A percentile compares a stretch with the other conserved stretches of the same genome.
Conservation (phyloP, 2,329 filamentous ascomycete species). For the Curvularia eragrostidis region DNA sequence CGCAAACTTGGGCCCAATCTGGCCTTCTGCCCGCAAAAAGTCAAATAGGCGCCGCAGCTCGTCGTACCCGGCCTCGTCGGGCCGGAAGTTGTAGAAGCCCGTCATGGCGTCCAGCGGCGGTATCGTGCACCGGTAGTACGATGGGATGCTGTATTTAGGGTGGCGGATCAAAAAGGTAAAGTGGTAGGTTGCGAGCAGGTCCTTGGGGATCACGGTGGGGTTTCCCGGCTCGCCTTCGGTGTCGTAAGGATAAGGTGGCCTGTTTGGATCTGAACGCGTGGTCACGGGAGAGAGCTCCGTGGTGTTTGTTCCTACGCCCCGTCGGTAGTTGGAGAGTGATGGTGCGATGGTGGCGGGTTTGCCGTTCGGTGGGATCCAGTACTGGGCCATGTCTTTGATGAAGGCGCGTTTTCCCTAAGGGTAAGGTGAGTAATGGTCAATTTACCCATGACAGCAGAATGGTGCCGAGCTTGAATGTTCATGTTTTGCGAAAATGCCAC, state of each 20-base stretch:
- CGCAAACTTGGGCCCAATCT: conserved; percentile 73
- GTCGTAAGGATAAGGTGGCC: conserved; percentile 64
- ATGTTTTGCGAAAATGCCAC: background rate
- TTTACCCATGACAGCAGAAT: background rate
- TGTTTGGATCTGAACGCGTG: conserved; percentile 29
- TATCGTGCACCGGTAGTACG: conserved; percentile 92
- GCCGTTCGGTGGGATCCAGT: conserved; percentile 78
- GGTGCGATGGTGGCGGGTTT: conserved; percentile 75
- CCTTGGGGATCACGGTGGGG: conserved; percentile 81
- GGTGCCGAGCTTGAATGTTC: background rate
- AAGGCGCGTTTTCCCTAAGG: conserved; percentile 85
- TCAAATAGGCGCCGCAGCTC: conserved; percentile 89
- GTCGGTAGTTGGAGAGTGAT: conserved; percentile 69
- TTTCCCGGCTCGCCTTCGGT: conserved; percentile 71
- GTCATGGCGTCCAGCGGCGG: conserved; percentile 84
- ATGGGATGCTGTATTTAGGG: conserved; percentile 88
- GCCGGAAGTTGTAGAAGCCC: conserved; percentile 85
- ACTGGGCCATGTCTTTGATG: conserved; percentile 98
- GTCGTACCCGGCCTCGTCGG: conserved; percentile 85
- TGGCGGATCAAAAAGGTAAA: conserved; percentile 98
- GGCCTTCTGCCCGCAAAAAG: conserved; percentile 71
- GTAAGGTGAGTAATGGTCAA: conserved; percentile 31
- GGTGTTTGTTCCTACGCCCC: conserved; percentile 64
- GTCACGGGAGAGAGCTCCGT: conserved; percentile 46
- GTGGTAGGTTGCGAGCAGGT: conserved; percentile 79